Conservation (phyloP, 345 rosid genomes). For the Viola odorata region DNA sequence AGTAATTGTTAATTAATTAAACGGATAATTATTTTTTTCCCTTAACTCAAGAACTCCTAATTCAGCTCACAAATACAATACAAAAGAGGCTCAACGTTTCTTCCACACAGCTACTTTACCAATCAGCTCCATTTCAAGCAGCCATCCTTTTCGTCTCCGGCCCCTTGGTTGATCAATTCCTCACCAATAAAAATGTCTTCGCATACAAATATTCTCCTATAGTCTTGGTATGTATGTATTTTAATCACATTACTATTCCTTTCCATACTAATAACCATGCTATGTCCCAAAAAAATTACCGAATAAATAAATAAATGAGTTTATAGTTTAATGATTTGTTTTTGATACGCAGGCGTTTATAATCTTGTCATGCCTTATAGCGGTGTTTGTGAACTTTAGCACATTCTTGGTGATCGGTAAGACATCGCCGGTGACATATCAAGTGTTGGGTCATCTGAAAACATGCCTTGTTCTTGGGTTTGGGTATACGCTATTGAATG, state of each 20-base stretch:
- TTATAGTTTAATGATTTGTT: background rate
- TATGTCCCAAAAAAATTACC: no score
- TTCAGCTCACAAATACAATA: constrained; percentile 89
- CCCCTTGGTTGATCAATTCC: constrained; percentile 82
- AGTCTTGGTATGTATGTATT: constrained; percentile 46
- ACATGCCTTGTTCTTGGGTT: constrained; percentile 88
- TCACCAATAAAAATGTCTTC: constrained; percentile 81
- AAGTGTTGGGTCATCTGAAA: constrained; percentile 95
- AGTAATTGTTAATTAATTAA: background rate
- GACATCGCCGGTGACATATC: constrained; percentile 96
- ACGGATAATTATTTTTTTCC: background rate
- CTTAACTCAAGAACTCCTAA: constrained; percentile 21
- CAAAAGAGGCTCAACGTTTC: constrained; percentile 91
- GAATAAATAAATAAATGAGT: background rate
- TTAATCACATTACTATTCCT: background rate
- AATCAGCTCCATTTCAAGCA: constrained; percentile 97
- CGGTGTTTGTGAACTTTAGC: constrained; percentile 97
- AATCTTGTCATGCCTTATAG: constrained; percentile 70
- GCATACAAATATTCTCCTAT: constrained; percentile 71
- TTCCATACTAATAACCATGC: no score
- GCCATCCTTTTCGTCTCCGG: constrained; percentile 95
- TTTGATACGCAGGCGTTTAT: constrained; percentile 68
- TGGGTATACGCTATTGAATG: constrained; percentile 85
- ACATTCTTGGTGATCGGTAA: constrained; percentile 97
- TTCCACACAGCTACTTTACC: constrained; percentile 92